Evolutionary conservation across 108 stramenopile genomes (phyloP), one percentile per base, ranked within the genome.

Genomic region (Conticribra guillardii): DNA sequence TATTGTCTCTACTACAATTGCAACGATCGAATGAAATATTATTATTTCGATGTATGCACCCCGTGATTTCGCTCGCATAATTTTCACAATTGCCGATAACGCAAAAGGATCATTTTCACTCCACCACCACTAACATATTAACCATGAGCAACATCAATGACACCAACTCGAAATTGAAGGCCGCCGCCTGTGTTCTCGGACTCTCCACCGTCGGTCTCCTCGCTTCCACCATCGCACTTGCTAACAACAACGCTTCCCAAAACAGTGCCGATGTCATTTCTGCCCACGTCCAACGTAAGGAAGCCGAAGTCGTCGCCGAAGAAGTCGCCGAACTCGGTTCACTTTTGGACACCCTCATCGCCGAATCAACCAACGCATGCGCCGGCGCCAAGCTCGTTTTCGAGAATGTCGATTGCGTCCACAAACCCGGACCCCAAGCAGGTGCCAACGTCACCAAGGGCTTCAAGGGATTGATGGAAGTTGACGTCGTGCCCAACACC

Each of bases 381-480:
- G 37, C 37, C 8, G 37, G 11, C 5, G 11, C 5, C 8, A 11
- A 5, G 37, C 5, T 41, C 37, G 11, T 9, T 5, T 11, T 41
- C 37, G 37, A 41, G 8, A 41, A 41, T n/a, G 33, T 37, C 17
- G 33, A 33, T 18, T 17, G 33, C 57, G 17, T 59, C 4, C 16
- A 17, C 33, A 51, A 18, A 4, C 18, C 19, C 4, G 50, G 50
- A 18, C 50, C 50, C 16, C 79, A 80, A 58, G 71, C 81, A 22
- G 81, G 76, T 34, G 81, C 51, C 37, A 82, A 77, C 45, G 81
- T 82, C 21, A 82, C 81, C 34, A 67, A 61, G 57, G 81, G 81
- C 29, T 71, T 64, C 65, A 60, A 62, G 60, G 79, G 79, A 26
- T 65, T 18, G 0, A 47, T 73, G 51, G 69, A 64, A 19, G 64